These are phyloP conservation scores for Cadophora malorum DNA, from an alignment of 2,329 filamentous ascomycete species.

Conservation along the genomic window DNA sequence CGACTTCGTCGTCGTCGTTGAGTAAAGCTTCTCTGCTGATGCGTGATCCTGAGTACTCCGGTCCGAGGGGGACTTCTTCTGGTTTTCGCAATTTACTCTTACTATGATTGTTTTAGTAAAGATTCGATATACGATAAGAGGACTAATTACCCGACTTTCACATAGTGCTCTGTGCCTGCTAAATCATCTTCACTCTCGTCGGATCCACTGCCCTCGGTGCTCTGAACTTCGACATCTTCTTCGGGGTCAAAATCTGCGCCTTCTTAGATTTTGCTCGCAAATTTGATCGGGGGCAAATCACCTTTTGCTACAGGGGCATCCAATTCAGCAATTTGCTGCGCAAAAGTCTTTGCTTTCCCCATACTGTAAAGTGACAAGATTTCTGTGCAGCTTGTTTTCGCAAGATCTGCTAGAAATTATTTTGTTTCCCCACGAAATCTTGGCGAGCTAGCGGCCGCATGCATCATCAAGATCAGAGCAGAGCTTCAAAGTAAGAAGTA, in stretches of 20 bases:
- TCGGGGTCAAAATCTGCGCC: slow-evolving; percentile 50
- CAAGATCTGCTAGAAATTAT: slow-evolving; percentile 31
- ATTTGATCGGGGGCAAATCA: slow-evolving; percentile 45
- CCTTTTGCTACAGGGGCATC: slow-evolving; percentile 65
- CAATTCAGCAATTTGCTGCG: slow-evolving; percentile 66
- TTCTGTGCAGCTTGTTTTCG: neutral
- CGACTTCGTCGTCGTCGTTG: slow-evolving; percentile 59
- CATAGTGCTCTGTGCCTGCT: slow-evolving; percentile 85
- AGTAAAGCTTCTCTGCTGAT: slow-evolving; percentile 74
- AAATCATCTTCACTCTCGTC: slow-evolving; percentile 58
- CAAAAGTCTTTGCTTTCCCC: slow-evolving; percentile 56
- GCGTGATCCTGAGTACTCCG: slow-evolving; percentile 78
- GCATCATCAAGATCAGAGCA: slow-evolving; percentile 15
- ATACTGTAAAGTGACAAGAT: slow-evolving; percentile 48
- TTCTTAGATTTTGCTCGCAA: slow-evolving; percentile 22
- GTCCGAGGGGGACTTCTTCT: slow-evolving; percentile 72
- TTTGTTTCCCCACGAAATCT: slow-evolving; percentile 38
- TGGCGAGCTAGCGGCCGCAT: slow-evolving; percentile 39
- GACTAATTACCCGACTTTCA: slow-evolving; percentile 67
- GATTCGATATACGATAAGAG: neutral
- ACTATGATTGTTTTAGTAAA: slow-evolving; percentile 48
- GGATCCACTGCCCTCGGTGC: slow-evolving; percentile 51
- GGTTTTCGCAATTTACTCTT: slow-evolving; percentile 85
- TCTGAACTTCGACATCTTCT: slow-evolving; percentile 40
- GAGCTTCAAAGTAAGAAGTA: slow-evolving; percentile 29